Percentiles rank a stretch among this genome's conserved stretches.
phyloP scores from a whole-genome alignment of 2,329 filamentous ascomycete species.

The Daldinia sp. region DNA sequence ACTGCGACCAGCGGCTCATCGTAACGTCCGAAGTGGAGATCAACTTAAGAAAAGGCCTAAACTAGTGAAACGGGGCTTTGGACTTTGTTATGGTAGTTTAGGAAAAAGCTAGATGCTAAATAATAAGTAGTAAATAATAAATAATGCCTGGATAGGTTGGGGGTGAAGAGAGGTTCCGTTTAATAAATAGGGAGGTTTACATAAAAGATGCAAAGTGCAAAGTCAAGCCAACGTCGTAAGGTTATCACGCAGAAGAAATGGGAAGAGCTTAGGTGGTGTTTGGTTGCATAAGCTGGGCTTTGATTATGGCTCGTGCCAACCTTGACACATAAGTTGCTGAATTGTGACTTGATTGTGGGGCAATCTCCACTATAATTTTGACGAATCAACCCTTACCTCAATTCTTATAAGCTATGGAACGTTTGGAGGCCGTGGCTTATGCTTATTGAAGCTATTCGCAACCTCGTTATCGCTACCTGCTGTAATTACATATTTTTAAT shows the following conservation, averaged over 20 bases:
- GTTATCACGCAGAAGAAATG: slow-evolving; percentile 6
- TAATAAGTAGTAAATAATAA: neutral
- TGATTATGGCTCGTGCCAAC: too few species aligned
- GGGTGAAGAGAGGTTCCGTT: neutral
- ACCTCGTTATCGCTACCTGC: too few species aligned
- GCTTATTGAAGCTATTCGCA: too few species aligned
- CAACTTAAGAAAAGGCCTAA: neutral
- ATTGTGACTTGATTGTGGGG: too few species aligned
- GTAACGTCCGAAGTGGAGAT: slow-evolving; percentile 15
- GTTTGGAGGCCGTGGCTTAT: too few species aligned
- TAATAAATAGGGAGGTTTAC: neutral
- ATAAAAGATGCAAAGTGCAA: neutral
- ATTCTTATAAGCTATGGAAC: too few species aligned
- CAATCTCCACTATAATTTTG: too few species aligned
- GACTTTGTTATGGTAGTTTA: neutral
- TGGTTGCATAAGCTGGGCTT: too few species aligned
- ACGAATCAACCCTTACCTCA: too few species aligned
- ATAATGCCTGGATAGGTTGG: neutral
- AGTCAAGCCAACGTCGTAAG: slow-evolving; percentile 13
- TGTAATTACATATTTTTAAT: too few species aligned
- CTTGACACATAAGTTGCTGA: too few species aligned
- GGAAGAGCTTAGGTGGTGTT: too few species aligned
- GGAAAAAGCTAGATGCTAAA: neutral
- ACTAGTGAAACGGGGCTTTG: neutral
- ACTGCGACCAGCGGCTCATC: slow-evolving; percentile 48